A percentile compares a stretch with the other conserved stretches of the same genome.
Evolutionary conservation across 2,329 filamentous ascomycete genomes (phyloP).

Genomic region (Claviceps sp.): DNA sequence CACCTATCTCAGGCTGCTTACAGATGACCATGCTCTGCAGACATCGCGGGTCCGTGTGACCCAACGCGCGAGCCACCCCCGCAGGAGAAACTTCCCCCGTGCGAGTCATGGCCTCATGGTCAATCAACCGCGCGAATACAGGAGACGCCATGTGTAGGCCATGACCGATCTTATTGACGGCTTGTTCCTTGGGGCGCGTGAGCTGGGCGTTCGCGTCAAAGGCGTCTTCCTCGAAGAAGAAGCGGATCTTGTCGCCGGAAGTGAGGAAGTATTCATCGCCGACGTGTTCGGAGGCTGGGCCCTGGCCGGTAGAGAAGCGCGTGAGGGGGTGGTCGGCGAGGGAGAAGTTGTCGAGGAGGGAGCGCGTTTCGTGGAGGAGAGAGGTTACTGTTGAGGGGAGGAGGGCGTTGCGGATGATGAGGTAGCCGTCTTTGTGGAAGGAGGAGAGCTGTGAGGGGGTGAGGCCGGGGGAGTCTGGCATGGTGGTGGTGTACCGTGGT

Average conservation of each 20-base stretch:
- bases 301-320: constrained; percentile 78
- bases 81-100: constrained; percentile 28
- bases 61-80: constrained; percentile 55
- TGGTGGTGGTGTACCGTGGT: background rate
- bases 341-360: constrained; percentile 60
- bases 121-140: constrained; percentile 48
- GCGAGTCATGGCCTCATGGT: constrained; percentile 28
- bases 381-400: constrained; percentile 47
- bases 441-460: constrained; percentile 54
- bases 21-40: constrained; percentile 97
- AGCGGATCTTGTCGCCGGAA: constrained; percentile 82
- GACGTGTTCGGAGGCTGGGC: constrained; percentile 61
- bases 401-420: constrained; percentile 71
- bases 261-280: constrained; percentile 89
- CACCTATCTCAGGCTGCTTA: constrained; percentile 94
- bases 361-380: constrained; percentile 62
- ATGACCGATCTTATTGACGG: constrained; percentile 85
- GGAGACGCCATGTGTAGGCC: constrained; percentile 56
- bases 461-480: constrained; percentile 35
- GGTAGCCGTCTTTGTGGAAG: constrained; percentile 78
- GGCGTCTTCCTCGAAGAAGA: constrained; percentile 95
- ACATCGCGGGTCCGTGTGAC: constrained; percentile 60
- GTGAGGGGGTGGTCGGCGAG: constrained; percentile 85
- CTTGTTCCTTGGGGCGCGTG: constrained; percentile 63
- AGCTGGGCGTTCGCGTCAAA: constrained; percentile 55